phyloP scores from a whole-genome alignment of 225 moss, liverwort and hornwort genomes.

The Neckera pumila region DNA sequence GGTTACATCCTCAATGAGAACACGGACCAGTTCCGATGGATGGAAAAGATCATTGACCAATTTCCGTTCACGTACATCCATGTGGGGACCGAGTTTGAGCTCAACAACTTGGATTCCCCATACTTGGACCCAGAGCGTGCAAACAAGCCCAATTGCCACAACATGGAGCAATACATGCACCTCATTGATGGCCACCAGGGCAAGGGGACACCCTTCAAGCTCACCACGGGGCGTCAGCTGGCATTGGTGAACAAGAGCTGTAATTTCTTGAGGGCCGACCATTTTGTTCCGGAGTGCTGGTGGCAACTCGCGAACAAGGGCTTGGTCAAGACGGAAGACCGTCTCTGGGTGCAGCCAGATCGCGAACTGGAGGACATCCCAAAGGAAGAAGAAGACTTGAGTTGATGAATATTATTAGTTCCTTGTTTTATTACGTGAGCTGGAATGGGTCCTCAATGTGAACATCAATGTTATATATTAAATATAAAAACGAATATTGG shows the following conservation, averaged over 20 bases:
- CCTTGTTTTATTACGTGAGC: too few species aligned
- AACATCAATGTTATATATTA: background rate
- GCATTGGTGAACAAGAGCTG: conserved; percentile 56
- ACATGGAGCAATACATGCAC: conserved; percentile 77
- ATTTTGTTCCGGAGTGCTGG: conserved; percentile 24
- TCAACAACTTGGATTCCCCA: conserved; percentile 24
- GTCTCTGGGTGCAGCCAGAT: background rate
- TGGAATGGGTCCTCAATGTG: background rate
- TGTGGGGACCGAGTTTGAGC: conserved; percentile 28
- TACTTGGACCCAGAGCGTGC: conserved; percentile 2
- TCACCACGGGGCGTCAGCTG: conserved; percentile 17
- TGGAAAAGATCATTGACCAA: conserved; percentile 8
- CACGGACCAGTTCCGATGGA: background rate
- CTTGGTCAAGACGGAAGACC: background rate
- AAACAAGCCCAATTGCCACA: conserved; percentile 22
- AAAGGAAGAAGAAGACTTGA: background rate
- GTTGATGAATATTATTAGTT: background rate
- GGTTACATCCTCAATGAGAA: conserved; percentile 42
- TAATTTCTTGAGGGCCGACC: conserved; percentile 7
- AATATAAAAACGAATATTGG: background rate
- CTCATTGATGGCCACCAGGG: conserved; percentile 43
- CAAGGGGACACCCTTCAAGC: background rate
- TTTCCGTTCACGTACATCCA: conserved; percentile 50
- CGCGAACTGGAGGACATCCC: conserved; percentile 34
- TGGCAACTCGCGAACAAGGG: conserved; percentile 50